Evolutionary conservation across 2,329 filamentous ascomycete species (phyloP).

Genomic region (Cordyceps cateniannulata): DNA sequence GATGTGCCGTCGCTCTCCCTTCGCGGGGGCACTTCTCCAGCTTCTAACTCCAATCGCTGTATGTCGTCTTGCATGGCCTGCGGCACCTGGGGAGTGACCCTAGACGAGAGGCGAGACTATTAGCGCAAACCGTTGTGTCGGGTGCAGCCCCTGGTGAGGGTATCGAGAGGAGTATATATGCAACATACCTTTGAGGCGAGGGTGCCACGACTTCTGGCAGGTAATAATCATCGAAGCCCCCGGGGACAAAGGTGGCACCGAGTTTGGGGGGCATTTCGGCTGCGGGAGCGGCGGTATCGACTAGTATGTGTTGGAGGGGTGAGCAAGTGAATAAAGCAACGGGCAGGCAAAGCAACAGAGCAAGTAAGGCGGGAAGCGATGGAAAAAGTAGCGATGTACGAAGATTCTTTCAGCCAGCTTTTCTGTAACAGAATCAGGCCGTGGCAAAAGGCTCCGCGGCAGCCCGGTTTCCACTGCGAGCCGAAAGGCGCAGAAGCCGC

Average conservation of each 20-base stretch:
- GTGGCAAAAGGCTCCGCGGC: background rate
- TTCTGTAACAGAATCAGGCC: background rate
- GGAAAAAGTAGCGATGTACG: background rate
- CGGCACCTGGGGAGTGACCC: constrained; percentile 90
- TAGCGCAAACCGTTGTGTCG: constrained; percentile 2
- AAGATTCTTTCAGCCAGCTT: background rate
- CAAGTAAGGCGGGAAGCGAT: background rate
- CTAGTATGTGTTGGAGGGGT: background rate
- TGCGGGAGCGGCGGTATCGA: background rate
- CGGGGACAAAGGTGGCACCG: constrained; percentile 53
- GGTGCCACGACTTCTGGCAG: constrained; percentile 55
- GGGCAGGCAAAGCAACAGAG: background rate
- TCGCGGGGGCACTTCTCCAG: constrained; percentile 36
- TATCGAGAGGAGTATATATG: background rate
- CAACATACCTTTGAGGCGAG: constrained; percentile 48
- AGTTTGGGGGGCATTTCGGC: constrained; percentile 20
- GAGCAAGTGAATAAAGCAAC: background rate
- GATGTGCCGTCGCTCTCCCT: constrained; percentile 16
- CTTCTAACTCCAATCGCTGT: constrained; percentile 81
- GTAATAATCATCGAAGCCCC: constrained; percentile 53
- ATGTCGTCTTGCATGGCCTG: constrained; percentile 95
- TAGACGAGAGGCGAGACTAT: constrained; percentile 32
- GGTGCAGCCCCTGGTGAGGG: background rate
- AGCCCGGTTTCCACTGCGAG: background rate
- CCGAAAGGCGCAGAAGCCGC: background rate